A percentile compares a stretch with the other conserved stretches of the same genome.
Conservation (phyloP, 176 grass and related monocot species). For the Musa schizocarpa region DNA sequence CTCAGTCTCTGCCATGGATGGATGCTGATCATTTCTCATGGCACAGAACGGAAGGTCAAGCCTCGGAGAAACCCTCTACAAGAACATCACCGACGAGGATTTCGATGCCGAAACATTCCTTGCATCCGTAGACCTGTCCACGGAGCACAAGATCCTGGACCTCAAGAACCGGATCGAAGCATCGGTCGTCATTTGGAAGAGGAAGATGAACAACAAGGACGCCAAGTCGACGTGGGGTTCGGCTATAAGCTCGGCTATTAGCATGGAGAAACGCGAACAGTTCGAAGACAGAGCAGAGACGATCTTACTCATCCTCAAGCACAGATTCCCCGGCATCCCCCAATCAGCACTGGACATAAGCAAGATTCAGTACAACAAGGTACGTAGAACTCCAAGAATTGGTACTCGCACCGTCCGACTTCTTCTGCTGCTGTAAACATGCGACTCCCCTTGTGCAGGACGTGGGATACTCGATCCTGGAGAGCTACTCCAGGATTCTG, state of each 20-base stretch:
- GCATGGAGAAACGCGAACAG: constrained; percentile 91
- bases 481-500: constrained; percentile 89
- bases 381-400: constrained; percentile 6
- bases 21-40: neutral
- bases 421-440: too few relatives aligned
- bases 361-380: constrained; percentile 95
- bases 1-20: neutral
- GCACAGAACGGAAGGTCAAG: constrained; percentile 71
- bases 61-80: constrained; percentile 82
- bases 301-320: constrained; percentile 84
- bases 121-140: constrained; percentile 68
- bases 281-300: constrained; percentile 97
- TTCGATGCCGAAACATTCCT: constrained; percentile 91
- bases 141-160: constrained; percentile 93
- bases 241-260: constrained; percentile 64
- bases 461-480: constrained; percentile 74
- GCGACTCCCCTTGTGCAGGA: constrained; percentile 27
- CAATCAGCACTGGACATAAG: constrained; percentile 80
- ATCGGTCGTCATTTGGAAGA: constrained; percentile 93
- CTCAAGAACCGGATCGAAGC: constrained; percentile 97
- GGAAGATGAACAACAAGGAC: constrained; percentile 97
- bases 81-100: constrained; percentile 71
- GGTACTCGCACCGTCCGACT: too few relatives aligned
- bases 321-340: constrained; percentile 80
- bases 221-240: constrained; percentile 77